phyloP scores from a whole-genome alignment of 306 rosid genomes.

The Canavalia gladiata region DNA sequence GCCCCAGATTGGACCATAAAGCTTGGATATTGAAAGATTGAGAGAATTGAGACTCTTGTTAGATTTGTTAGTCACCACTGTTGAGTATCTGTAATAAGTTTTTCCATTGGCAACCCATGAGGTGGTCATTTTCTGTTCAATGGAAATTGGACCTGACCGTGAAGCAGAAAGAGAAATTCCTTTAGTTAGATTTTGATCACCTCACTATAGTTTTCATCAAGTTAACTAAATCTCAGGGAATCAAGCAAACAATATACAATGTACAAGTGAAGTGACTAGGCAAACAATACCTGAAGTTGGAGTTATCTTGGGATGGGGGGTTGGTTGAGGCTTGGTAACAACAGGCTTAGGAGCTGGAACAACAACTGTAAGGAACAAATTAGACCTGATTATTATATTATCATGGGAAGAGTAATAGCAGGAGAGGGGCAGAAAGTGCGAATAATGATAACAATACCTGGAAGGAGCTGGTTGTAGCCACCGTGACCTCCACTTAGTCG shows the following conservation, averaged over 20 bases:
- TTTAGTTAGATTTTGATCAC: conserved; percentile 40
- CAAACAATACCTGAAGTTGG: conserved; percentile 75
- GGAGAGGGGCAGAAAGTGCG: neutral
- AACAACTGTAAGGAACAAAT: conserved; percentile 60
- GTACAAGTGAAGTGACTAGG: conserved; percentile 9
- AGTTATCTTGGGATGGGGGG: conserved; percentile 60
- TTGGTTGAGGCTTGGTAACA: conserved; percentile 58
- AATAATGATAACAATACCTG: conserved; percentile 64
- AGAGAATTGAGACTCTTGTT: conserved; percentile 66
- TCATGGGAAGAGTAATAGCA: neutral
- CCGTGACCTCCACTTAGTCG: conserved; percentile 73
- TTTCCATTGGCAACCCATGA: conserved; percentile 80
- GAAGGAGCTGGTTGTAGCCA: conserved; percentile 86
- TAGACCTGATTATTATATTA: neutral
- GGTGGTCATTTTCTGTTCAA: conserved; percentile 73
- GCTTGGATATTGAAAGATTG: conserved; percentile 71
- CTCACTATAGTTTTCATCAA: neutral
- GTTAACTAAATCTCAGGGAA: neutral
- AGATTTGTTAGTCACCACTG: conserved; percentile 84
- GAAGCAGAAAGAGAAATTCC: conserved; percentile 62
- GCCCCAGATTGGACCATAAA: conserved; percentile 98
- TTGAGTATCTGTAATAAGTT: conserved; percentile 87
- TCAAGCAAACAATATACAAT: neutral
- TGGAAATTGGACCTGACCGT: conserved; percentile 66
- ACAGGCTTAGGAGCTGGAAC: conserved; percentile 60